A percentile compares a stretch with the other conserved stretches of the same genome.
Evolutionary conservation across 2,329 filamentous ascomycete species (phyloP).

Genomic region (Hortaea werneckii): DNA sequence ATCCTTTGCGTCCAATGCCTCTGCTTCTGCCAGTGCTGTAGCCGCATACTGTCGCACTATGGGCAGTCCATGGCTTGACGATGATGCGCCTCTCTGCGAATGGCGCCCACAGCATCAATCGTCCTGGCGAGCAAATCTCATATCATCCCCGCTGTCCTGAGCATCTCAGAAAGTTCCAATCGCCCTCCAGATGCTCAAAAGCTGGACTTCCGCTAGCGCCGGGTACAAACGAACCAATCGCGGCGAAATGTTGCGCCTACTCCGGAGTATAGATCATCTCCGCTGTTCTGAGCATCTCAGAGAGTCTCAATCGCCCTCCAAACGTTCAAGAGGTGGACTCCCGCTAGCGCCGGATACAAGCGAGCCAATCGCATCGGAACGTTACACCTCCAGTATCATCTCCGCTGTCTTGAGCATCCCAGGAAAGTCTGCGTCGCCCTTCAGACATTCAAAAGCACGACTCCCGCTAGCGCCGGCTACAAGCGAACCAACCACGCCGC

Average conservation of each 20-base stretch:
- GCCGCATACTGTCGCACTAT: neutral
- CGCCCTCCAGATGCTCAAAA: too few species aligned
- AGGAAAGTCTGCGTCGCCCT: neutral
- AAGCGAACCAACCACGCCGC: neutral
- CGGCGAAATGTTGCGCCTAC: neutral
- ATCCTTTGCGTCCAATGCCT: neutral
- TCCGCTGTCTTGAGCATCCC: neutral
- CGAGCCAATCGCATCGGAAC: neutral
- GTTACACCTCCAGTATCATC: neutral
- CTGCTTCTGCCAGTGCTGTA: neutral
- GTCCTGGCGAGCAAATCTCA: neutral
- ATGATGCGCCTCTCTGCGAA: neutral
- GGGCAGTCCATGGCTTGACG: neutral
- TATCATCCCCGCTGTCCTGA: neutral
- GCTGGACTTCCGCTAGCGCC: neutral
- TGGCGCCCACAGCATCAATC: neutral
- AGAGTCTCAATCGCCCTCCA: too few species aligned
- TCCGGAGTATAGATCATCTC: neutral
- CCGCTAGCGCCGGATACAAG: neutral
- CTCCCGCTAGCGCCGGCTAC: neutral
- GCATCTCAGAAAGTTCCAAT: neutral
- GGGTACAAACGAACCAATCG: neutral
- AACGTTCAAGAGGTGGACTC: neutral
- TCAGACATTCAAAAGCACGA: neutral
- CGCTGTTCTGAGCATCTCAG: neutral